Base-by-base conservation (phyloP, 805 yeast genomes). In the Candida piceae region DNA sequence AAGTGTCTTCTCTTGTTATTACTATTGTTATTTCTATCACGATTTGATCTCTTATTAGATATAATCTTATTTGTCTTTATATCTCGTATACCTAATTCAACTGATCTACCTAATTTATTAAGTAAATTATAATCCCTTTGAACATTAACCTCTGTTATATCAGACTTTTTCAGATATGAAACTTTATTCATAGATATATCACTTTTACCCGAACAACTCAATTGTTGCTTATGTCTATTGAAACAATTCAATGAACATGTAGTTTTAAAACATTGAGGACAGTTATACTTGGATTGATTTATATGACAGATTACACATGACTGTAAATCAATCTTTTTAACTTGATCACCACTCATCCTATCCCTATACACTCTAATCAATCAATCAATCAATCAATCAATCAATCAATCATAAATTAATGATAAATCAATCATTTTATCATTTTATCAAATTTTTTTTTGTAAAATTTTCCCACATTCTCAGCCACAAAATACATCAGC, bases 41-140 rank as follows among this genome's bases (percentile, higher is more conserved):
- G 39, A 21, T 42, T 28, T 18, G 29, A 12, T 32, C 45, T 23
- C 29, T 37, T 31, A 35, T 41, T 28, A 16, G 35, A 16, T 20
- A 72, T 58, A 16, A 69, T 67, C 45, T 67, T 72, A 49, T 60
- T 69, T 31, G 72, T 73, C 39, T 64, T 70, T 6, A 62, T 49
- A 51, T 80, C 90, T 1, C 57, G 58, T 48, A 76, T 78, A 7
- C 78, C 74, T 12, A 84, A 56, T n/a, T 69, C 68, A 11, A 87
- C 64, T 3, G 69, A 58, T 30, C 97, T 62, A 33, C 78, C 79
- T 37, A 85, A 49, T 16, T 63, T 65, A 39, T 74, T 65, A 22
- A 89, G 60, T 52, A 84, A 85, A 53, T 85, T 82, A 57, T 87
- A 89, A 55, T 89, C 97, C 42, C 97, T 62, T 52, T 88, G 87